Evolutionary conservation across 768 basidiomycete genomes (phyloP).

Genomic region (Amanita rimosa): DNA sequence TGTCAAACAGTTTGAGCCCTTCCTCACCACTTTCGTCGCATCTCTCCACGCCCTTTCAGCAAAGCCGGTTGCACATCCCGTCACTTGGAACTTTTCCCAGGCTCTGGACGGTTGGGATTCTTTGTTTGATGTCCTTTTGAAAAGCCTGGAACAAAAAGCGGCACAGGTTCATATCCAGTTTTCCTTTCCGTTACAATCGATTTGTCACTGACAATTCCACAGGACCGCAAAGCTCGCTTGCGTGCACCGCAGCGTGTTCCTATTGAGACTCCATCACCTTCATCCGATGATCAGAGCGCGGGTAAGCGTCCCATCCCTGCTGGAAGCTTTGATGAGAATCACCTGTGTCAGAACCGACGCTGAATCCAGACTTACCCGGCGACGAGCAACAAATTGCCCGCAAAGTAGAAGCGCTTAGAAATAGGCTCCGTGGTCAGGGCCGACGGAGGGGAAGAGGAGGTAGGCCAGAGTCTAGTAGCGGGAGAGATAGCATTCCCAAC

Average conservation of each 20-base stretch:
- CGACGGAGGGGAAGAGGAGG: constrained; percentile 45
- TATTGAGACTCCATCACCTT: constrained; percentile 32
- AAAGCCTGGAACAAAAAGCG: constrained; percentile 64
- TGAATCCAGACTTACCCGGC: constrained; percentile 33
- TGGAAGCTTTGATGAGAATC: neutral
- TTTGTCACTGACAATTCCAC: constrained; percentile 2
- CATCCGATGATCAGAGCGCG: constrained; percentile 51
- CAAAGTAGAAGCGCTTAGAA: constrained; percentile 87
- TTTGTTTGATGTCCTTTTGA: constrained; percentile 67
- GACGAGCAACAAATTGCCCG: constrained; percentile 89
- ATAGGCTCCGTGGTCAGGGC: constrained; percentile 66
- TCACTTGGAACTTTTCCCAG: constrained; percentile 57
- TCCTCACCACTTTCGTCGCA: constrained; percentile 72
- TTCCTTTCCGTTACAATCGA: constrained; percentile 1
- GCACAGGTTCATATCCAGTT: constrained; percentile 34
- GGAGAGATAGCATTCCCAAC: constrained; percentile 47
- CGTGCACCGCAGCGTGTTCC: constrained; percentile 27
- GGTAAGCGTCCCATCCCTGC: constrained; percentile 23
- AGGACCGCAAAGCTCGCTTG: constrained; percentile 69
- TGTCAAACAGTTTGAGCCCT: constrained; percentile 76
- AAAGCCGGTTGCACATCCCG: constrained; percentile 27
- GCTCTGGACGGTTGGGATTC: constrained; percentile 76
- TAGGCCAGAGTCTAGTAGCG: constrained; percentile 40
- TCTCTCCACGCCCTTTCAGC: constrained; percentile 57
- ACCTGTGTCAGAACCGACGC: constrained; percentile 25